A percentile compares a stretch with the other conserved stretches of the same genome.
Evolutionary conservation across 495 filamentous ascomycete species (phyloP).

Genomic region (Aspergillus biplanus): DNA sequence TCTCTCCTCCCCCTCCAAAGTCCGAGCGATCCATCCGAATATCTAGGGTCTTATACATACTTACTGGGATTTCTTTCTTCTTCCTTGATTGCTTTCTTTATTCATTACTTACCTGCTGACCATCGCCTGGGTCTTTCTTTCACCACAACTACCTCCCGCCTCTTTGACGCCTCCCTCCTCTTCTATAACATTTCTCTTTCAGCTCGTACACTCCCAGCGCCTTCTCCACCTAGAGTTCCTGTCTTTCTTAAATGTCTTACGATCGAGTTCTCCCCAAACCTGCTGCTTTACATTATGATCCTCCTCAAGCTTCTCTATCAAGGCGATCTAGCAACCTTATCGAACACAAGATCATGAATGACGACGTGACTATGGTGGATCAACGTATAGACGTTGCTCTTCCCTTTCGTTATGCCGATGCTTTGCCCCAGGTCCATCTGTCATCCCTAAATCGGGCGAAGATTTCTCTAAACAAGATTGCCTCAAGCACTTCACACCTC

Average conservation of each 20-base stretch:
- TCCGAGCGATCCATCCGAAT: slow-evolving; percentile 12
- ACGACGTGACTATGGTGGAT: slow-evolving; percentile 30
- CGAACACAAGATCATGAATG: slow-evolving; percentile 58
- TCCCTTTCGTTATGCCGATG: slow-evolving; percentile 32
- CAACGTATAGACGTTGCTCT: slow-evolving; percentile 20
- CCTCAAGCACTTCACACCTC: slow-evolving; percentile 19
- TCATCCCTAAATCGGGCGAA: slow-evolving; percentile 34
- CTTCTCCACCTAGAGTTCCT: slow-evolving; percentile 21
- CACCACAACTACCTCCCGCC: slow-evolving; percentile 11
- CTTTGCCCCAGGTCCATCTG: slow-evolving; percentile 37
- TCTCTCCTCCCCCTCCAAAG: slow-evolving; percentile 3
- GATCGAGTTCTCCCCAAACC: slow-evolving; percentile 59
- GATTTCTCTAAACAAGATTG: slow-evolving; percentile 24
- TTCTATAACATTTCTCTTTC: slow-evolving; percentile 24
- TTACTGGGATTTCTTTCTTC: slow-evolving; percentile 16
- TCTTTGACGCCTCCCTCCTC: slow-evolving; percentile 20
- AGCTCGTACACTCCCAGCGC: slow-evolving; percentile 17
- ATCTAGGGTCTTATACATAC: slow-evolving; percentile 15
- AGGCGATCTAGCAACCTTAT: slow-evolving; percentile 46
- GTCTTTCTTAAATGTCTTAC: slow-evolving; percentile 54
- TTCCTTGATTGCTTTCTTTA: slow-evolving; percentile 22
- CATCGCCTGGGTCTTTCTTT: slow-evolving; percentile 19
- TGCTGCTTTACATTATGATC: slow-evolving; percentile 50
- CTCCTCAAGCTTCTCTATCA: slow-evolving; percentile 34
- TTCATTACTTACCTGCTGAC: slow-evolving; percentile 4